Percentiles rank a stretch among this genome's conserved stretches.
These are phyloP conservation scores for Antrodiella citrinella DNA, from an alignment of 768 basidiomycete genomes.

Conservation along the genomic window DNA sequence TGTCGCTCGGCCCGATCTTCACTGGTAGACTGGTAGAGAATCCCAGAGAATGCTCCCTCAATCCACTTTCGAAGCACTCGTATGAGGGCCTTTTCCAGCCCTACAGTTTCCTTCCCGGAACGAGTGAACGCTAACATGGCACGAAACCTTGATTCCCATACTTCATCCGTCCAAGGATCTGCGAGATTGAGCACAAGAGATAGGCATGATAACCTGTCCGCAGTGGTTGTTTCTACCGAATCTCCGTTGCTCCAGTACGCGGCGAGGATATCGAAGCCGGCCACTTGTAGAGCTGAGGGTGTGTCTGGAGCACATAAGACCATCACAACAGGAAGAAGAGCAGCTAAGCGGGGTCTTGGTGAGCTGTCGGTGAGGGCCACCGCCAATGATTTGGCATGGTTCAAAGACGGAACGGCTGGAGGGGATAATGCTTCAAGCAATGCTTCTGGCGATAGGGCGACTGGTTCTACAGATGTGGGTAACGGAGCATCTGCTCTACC, in stretches of 20 bases:
- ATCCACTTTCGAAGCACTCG: conserved; percentile 59
- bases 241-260: conserved; percentile 61
- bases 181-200: conserved; percentile 46
- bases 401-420: conserved; percentile 57
- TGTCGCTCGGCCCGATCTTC: conserved; percentile 48
- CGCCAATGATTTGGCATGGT: conserved; percentile 55
- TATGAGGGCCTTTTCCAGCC: conserved; percentile 54
- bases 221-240: conserved; percentile 35
- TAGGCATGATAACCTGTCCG: conserved; percentile 57
- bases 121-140: conserved; percentile 59
- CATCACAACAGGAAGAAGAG: conserved; percentile 52
- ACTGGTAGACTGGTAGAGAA: conserved; percentile 23
- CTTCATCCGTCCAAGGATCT: conserved; percentile 50
- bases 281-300: conserved; percentile 50
- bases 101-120: conserved; percentile 50
- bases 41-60: conserved; percentile 50
- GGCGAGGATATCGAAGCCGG: conserved; percentile 66
- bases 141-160: conserved; percentile 65
- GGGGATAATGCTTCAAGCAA: conserved; percentile 38
- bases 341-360: conserved; percentile 44
- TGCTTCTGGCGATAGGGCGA: conserved; percentile 32
- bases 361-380: conserved; percentile 39
- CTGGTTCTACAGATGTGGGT: conserved; percentile 9
- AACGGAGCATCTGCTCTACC: conserved; percentile 12
- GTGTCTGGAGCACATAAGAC: conserved; percentile 48